Conservation (phyloP, 345 rosid species). For the Lumnitzera racemosa region DNA sequence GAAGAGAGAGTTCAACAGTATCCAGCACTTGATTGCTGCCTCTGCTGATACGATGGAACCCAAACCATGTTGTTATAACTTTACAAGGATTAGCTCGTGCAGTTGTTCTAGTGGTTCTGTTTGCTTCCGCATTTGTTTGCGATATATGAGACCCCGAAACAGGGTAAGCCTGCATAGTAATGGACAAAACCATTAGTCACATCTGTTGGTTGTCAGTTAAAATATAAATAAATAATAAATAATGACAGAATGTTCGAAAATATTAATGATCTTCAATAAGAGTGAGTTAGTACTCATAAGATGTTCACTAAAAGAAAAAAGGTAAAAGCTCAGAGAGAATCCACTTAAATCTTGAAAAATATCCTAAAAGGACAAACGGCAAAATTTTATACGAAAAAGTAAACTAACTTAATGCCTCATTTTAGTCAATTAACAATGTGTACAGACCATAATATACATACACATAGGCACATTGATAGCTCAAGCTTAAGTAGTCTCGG, state of each 20-base stretch:
- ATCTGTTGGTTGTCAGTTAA: not conserved
- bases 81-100: slow-evolving; percentile 65
- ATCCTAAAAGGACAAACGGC: too few relatives aligned
- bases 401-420: too few relatives aligned
- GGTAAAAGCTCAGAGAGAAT: too few relatives aligned
- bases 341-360: too few relatives aligned
- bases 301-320: too few relatives aligned
- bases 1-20: slow-evolving; percentile 58
- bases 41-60: slow-evolving; percentile 49
- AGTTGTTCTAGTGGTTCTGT: slow-evolving; percentile 38
- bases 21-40: slow-evolving; percentile 42
- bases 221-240: not conserved
- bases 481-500: too few relatives aligned
- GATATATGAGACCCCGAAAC: slow-evolving; percentile 31
- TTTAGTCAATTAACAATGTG: too few relatives aligned
- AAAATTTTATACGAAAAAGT: too few relatives aligned
- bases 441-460: too few relatives aligned
- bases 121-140: slow-evolving; percentile 6
- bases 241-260: not conserved
- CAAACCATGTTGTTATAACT: slow-evolving; percentile 86
- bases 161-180: slow-evolving; percentile 53
- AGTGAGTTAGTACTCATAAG: too few relatives aligned
- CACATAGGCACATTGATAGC: too few relatives aligned
- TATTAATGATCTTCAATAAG: not conserved
- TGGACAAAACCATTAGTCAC: slow-evolving; percentile 4